Evolutionary conservation across 352 stramenopile genomes (phyloP), one percentile per base, ranked within the genome.

Genomic region (Globisporangium carolinianum): DNA sequence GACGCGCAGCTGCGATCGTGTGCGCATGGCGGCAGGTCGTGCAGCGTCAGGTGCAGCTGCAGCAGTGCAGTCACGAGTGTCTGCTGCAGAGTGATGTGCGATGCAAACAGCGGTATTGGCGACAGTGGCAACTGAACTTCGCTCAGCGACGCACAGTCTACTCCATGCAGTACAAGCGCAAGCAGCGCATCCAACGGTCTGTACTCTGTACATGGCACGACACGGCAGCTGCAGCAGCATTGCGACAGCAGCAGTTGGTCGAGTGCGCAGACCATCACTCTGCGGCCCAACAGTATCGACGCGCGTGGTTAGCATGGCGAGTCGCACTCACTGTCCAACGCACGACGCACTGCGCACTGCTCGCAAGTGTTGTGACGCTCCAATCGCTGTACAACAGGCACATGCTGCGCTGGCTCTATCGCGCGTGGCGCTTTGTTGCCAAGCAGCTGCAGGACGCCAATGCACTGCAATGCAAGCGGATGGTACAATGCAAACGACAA

Each of bases 291-390:
- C 41, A 0, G 24, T 32, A 32, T 12, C 72, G 15, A 17, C 55
- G 6, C 60, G 53, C 43, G 10, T 39, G 74, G 12, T 12, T 1
- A 0, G 12, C 37, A 2, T 83, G 73, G 73, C 61, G 59, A 59
- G 9, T 6, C 1, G 47, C n/a, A 1, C 41, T 68, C 0, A 63
- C 69, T 4, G 57, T 58, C 7, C 61, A 73, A 8, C 66, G 68
- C 3, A 67, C 84, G 61, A 64, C 71, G 11, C 68, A 62, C 10
- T 83, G 73, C 43, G 65, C 76, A 2, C 32, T 87, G n/a, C 68
- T 89, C 1, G 66, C 68, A 0, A 83, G 74, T 17, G 63, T 84
- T 12, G 59, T 83, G 35, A 89, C 86, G 63, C 57, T 87, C 56
- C 50, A 72, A 15, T 66, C 58, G 4, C 51, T 75, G 1, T 47